phyloP scores from a whole-genome alignment of 306 rosid species.

The Sicyos baderoa region DNA sequence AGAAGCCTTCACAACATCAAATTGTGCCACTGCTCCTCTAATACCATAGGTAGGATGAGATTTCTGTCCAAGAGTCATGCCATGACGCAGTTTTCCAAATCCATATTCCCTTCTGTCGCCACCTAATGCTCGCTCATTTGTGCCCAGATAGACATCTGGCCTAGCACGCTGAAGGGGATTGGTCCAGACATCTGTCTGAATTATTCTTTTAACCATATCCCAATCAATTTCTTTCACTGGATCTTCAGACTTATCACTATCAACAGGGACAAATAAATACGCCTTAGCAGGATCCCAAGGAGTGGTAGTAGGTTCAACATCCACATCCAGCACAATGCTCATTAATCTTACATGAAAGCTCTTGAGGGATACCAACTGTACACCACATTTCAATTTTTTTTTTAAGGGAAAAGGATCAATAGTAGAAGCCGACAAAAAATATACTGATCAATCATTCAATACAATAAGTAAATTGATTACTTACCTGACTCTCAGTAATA shows the following conservation, averaged over 20 bases:
- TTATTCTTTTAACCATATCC: constrained; percentile 77
- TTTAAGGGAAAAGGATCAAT: constrained; percentile 26
- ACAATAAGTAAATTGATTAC: constrained; percentile 3
- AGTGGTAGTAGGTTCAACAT: constrained; percentile 97
- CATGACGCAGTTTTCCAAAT: constrained; percentile 85
- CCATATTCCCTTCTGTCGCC: constrained; percentile 99
- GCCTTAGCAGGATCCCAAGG: constrained; percentile 99
- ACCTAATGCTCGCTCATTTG: constrained; percentile 94
- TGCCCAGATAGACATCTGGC: constrained; percentile 99
- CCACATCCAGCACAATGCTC: constrained; percentile 99
- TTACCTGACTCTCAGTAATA: constrained; percentile 80
- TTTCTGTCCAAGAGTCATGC: constrained; percentile 91
- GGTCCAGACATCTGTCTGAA: constrained; percentile 67
- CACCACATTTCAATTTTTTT: constrained; percentile 22
- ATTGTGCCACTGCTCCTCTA: constrained; percentile 97
- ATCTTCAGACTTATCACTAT: constrained; percentile 67
- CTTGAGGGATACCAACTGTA: constrained; percentile 88
- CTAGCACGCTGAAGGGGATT: constrained; percentile 99
- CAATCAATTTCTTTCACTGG: constrained; percentile 79
- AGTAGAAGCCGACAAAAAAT: constrained; percentile 18
- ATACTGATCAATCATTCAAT: background rate
- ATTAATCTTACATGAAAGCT: constrained; percentile 92
- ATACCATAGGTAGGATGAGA: constrained; percentile 97
- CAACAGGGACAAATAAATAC: constrained; percentile 89
- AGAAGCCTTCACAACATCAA: constrained; percentile 91